These are phyloP conservation scores for Hericium rajendrae DNA, from an alignment of 768 basidiomycete genomes.

Conservation along the genomic window DNA sequence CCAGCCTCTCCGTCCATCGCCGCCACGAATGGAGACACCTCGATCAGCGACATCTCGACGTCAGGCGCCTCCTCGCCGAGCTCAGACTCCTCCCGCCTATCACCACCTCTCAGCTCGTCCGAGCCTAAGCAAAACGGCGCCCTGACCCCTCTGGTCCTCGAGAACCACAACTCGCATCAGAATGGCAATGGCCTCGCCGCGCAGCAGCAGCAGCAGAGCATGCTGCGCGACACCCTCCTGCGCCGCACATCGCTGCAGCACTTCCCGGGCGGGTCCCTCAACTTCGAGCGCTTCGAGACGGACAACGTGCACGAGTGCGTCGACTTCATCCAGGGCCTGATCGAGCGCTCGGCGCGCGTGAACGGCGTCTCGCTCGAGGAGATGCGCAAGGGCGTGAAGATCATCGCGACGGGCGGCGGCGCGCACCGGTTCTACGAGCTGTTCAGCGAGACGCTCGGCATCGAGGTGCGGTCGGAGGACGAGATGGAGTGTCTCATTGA, in stretches of 20 bases:
- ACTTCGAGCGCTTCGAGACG: slow-evolving; percentile 96
- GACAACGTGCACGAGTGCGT: slow-evolving; percentile 78
- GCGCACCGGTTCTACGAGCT: slow-evolving; percentile 90
- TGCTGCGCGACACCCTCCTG: slow-evolving; percentile 56
- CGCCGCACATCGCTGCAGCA: slow-evolving; percentile 65
- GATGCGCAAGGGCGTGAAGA: slow-evolving; percentile 85
- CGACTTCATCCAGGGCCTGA: slow-evolving; percentile 78
- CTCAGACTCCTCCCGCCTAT: slow-evolving; percentile 16
- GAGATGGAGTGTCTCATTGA: slow-evolving; percentile 99
- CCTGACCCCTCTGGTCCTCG: slow-evolving; percentile 71
- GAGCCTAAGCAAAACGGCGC: slow-evolving; percentile 51
- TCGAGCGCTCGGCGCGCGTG: slow-evolving; percentile 72
- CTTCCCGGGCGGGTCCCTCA: slow-evolving; percentile 93
- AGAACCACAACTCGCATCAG: slow-evolving; percentile 26
- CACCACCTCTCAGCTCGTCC: slow-evolving; percentile 23
- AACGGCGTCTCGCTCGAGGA: slow-evolving; percentile 84
- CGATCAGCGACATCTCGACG: slow-evolving; percentile 33
- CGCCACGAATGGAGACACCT: slow-evolving; percentile 49
- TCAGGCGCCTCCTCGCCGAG: slow-evolving; percentile 26
- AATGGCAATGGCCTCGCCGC: slow-evolving; percentile 23
- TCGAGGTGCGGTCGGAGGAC: slow-evolving; percentile 86
- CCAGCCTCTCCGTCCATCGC: slow-evolving; percentile 66
- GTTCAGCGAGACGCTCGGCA: slow-evolving; percentile 61
- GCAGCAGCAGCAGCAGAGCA: slow-evolving; percentile 23
- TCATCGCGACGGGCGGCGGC: slow-evolving; percentile 97